Percentiles rank a stretch among this genome's conserved stretches.
phyloP scores from a whole-genome alignment of 2,329 filamentous ascomycete species.

The Chlorencoelia australis region DNA sequence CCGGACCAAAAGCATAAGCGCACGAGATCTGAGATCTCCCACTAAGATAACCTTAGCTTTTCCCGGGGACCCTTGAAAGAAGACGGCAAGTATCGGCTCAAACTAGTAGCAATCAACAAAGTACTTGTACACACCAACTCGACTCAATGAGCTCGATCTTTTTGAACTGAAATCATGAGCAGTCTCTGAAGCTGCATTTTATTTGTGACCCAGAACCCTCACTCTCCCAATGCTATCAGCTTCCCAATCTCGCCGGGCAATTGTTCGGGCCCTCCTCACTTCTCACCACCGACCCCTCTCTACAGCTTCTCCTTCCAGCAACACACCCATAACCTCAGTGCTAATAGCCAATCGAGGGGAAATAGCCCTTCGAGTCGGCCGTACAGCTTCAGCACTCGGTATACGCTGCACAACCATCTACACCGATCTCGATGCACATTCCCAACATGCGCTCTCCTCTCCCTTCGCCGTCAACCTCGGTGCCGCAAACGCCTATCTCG shows the following conservation, averaged over 20 bases:
- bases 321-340: conserved; percentile 59
- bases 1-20: too few relatives aligned
- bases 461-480: conserved; percentile 79
- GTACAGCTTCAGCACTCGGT: conserved; percentile 77
- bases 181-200: too few relatives aligned
- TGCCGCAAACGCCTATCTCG: conserved; percentile 76
- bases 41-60: too few relatives aligned
- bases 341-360: conserved; percentile 96
- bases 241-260: conserved; percentile 20
- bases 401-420: conserved; percentile 92
- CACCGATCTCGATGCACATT: conserved; percentile 77
- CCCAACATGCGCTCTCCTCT: conserved; percentile 81
- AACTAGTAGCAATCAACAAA: too few relatives aligned
- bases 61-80: too few relatives aligned
- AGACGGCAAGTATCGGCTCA: too few relatives aligned
- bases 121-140: too few relatives aligned
- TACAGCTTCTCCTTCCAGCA: conserved; percentile 8
- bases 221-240: conserved; percentile 19
- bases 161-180: too few relatives aligned
- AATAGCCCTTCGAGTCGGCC: conserved; percentile 86
- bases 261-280: conserved; percentile 19
- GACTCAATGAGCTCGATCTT: too few relatives aligned
- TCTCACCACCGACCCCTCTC: conserved; percentile 15
- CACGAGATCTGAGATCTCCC: too few relatives aligned
- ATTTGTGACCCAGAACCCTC: too few relatives aligned